Evolutionary conservation across 129 eudicot genomes (phyloP).

Genomic region (Centrapalus pauciflorus): DNA sequence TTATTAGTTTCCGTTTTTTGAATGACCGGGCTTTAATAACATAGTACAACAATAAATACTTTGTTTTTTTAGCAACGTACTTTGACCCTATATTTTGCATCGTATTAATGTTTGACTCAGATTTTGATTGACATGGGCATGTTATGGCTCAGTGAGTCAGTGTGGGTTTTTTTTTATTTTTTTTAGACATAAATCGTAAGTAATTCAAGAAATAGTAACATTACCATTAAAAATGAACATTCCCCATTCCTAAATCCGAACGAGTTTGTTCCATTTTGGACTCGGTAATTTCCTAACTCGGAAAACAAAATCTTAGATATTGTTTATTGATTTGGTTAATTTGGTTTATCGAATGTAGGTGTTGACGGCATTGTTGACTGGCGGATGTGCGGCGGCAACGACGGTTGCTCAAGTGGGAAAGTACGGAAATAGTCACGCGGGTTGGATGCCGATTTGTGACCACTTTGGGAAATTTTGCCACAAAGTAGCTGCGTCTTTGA

Average conservation of each 20-base stretch:
- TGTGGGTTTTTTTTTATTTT: neutral
- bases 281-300: conserved; percentile 6
- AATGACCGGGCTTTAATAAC: neutral
- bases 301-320: neutral
- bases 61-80: neutral
- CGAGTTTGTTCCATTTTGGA: conserved; percentile 22
- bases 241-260: conserved; percentile 8
- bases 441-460: conserved; percentile 56
- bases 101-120: neutral
- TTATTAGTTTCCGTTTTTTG: neutral
- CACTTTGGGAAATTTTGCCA: conserved; percentile 42
- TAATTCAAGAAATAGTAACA: neutral
- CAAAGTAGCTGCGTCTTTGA: conserved; percentile 20
- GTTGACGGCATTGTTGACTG: conserved; percentile 31
- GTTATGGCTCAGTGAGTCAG: neutral
- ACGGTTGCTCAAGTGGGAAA: conserved; percentile 48
- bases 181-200: neutral
- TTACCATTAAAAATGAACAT: neutral
- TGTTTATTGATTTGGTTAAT: neutral
- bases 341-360: conserved; percentile 12
- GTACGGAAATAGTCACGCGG: conserved; percentile 50
- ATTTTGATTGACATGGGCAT: neutral
- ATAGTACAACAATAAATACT: neutral
- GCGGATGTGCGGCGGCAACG: conserved; percentile 47
- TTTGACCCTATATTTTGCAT: too few relatives aligned